phyloP scores from a whole-genome alignment of 1,284 basidiomycete species.

The Bothia castanella region DNA sequence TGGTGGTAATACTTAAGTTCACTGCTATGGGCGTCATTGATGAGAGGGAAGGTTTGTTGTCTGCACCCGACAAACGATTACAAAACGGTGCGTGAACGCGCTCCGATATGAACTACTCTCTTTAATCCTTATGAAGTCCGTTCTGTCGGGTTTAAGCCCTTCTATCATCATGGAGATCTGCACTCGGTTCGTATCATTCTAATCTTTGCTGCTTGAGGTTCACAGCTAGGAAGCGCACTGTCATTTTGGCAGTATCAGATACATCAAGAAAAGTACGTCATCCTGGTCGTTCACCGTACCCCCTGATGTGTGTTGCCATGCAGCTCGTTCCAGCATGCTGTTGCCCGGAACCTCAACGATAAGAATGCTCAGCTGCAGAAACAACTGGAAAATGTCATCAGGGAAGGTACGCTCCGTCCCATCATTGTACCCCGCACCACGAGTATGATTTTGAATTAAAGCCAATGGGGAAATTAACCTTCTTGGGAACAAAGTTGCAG shows the following conservation, averaged over 20 bases:
- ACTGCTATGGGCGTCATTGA: conserved; percentile 4
- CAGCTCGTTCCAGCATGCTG: conserved; percentile 77
- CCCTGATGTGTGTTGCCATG: conserved; percentile 7
- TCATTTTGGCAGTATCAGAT: conserved; percentile 87
- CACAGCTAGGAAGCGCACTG: conserved; percentile 52
- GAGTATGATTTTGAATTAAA: conserved; percentile 26
- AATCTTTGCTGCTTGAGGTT: conserved; percentile 1
- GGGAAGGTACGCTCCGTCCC: conserved; percentile 55
- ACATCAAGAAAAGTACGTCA: conserved; percentile 70
- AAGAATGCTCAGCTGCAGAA: conserved; percentile 77
- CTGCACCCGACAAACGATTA: conserved; percentile 81
- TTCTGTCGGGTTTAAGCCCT: conserved; percentile 72
- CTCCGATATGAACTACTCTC: conserved; percentile 4
- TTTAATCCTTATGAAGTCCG: conserved; percentile 51
- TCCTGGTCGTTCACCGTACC: background rate
- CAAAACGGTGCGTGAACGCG: conserved; percentile 62
- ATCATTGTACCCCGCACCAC: background rate
- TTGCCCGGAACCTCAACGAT: conserved; percentile 73
- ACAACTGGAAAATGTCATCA: conserved; percentile 72
- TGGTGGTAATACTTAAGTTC: conserved; percentile 52
- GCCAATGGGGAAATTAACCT: conserved; percentile 76
- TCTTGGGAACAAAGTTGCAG: conserved; percentile 60
- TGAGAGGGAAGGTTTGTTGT: conserved; percentile 59
- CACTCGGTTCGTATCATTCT: conserved; percentile 49
- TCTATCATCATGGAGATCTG: conserved; percentile 75